Percentiles rank a stretch among this genome's conserved stretches.
phyloP scores from a whole-genome alignment of 129 eudicot species.

The Gnaphalium uliginosum region DNA sequence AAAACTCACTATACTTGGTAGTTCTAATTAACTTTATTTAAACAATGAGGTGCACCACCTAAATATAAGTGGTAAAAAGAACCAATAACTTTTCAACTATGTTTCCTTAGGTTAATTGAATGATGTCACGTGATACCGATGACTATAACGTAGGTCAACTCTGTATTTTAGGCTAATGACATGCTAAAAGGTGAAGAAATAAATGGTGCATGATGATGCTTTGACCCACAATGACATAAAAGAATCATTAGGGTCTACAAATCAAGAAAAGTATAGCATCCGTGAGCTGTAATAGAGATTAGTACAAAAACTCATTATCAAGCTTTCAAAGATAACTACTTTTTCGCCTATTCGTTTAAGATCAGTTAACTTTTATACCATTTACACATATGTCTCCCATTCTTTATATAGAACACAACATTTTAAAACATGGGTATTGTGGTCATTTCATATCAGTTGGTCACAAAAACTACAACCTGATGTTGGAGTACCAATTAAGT shows the following conservation, averaged over 20 bases:
- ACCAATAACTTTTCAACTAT: too few relatives aligned
- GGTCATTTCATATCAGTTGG: not conserved
- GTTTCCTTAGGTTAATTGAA: too few relatives aligned
- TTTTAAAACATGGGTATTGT: not conserved
- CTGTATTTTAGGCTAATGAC: not conserved
- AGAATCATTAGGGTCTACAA: not conserved
- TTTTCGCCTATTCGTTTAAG: not conserved
- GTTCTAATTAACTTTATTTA: too few relatives aligned
- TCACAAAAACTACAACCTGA: not conserved
- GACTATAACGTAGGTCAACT: too few relatives aligned
- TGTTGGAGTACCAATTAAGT: not conserved
- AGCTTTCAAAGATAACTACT: not conserved
- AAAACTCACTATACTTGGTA: too few relatives aligned
- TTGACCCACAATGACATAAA: conserved; percentile 2
- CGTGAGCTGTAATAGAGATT: conserved; percentile 20
- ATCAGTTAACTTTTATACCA: not conserved
- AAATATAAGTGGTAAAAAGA: too few relatives aligned
- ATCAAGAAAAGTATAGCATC: conserved; percentile 25
- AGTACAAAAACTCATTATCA: not conserved
- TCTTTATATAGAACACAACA: not conserved
- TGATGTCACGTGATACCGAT: too few relatives aligned
- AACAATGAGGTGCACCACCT: too few relatives aligned
- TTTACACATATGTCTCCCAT: not conserved
- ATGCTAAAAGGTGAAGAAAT: conserved; percentile 1
- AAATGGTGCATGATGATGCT: conserved; percentile 10